phyloP scores from a whole-genome alignment of 2,329 filamentous ascomycete genomes.

The Rasamsonia emersonii region DNA sequence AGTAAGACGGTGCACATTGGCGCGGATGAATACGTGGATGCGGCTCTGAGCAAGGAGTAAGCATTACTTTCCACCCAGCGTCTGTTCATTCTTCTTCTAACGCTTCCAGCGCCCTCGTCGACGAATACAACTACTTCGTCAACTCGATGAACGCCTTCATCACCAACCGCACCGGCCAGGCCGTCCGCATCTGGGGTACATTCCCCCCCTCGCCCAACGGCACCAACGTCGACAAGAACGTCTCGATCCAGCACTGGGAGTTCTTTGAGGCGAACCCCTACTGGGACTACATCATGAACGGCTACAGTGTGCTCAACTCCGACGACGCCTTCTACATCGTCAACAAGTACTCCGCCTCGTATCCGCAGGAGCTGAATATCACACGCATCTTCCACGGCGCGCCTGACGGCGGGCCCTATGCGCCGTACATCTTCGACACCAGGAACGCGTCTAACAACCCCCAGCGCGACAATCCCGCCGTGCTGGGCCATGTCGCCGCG shows the following conservation, averaged over 20 bases:
- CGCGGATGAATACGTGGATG: constrained; percentile 45
- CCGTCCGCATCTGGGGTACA: constrained; percentile 46
- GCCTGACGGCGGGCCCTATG: constrained; percentile 34
- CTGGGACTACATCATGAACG: constrained; percentile 40
- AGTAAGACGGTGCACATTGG: constrained; percentile 49
- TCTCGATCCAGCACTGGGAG: constrained; percentile 48
- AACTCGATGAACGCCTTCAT: constrained; percentile 44
- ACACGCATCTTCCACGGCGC: constrained; percentile 40
- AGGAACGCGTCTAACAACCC: constrained; percentile 42
- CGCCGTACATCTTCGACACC: constrained; percentile 42
- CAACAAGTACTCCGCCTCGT: constrained; percentile 38
- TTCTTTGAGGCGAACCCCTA: constrained; percentile 43
- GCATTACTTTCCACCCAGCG: background rate
- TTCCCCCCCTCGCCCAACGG: constrained; percentile 34
- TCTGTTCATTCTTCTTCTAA: too few relatives aligned
- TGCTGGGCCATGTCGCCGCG: constrained; percentile 40
- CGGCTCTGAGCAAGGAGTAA: constrained; percentile 7
- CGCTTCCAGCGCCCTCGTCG: constrained; percentile 31
- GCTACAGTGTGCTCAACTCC: constrained; percentile 44
- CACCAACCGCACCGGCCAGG: constrained; percentile 28
- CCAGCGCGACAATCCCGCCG: constrained; percentile 25
- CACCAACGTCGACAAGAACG: constrained; percentile 35
- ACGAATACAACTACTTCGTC: constrained; percentile 47
- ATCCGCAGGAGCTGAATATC: constrained; percentile 36
- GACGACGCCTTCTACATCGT: constrained; percentile 45